Base-by-base conservation (phyloP, 116 monocot species). In the Cymodocea nodosa region DNA sequence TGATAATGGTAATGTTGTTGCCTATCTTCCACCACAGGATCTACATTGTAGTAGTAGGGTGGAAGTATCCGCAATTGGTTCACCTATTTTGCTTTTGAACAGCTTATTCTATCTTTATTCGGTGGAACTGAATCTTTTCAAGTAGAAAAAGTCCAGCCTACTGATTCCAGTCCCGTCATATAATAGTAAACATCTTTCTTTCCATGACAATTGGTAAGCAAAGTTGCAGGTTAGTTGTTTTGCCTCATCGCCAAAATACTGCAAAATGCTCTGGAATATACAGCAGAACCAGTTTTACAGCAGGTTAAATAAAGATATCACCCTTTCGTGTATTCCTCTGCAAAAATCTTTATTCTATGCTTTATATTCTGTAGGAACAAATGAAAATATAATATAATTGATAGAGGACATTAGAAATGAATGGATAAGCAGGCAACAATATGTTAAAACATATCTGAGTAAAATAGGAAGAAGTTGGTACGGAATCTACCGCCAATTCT, bases 261-360 rank as follows among this genome's bases (percentile, higher is more conserved):
- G 58, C 10, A 24, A 23, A 56, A 56, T 56, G 56, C 22, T 56
- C 56, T 14, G 19, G 56, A 56, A 56, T 20, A 23, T 12, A 56
- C 56, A 22, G 58, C 13, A 20, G 58, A 23, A 13, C 44, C 7
- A 44, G 6, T 23, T 58, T 14, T 13, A 18, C 25, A 58, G 20
- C 25, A 14, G 25, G 58, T 23, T 22, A 4, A 23, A 25, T 56
- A 20, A 58, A 18, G 36, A 39, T 35, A 12, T 82, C 67, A 82
- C 51, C 77, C 81, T 51, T 56, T 68, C 14, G 61, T 36, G 56
- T 80, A 68, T 11, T 44, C 60, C 7, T 75, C 68, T 7, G 72
- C 77, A 61, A 89, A 89, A 20, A 77, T 79, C 48, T 71, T 71
- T 34, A 89, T 82, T 77, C 89, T 84, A 56, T 80, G 78, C 68